Evolutionary conservation across 1,284 basidiomycete genomes (phyloP), one percentile per base, ranked within the genome.

Genomic region (Termitomyces sp.): DNA sequence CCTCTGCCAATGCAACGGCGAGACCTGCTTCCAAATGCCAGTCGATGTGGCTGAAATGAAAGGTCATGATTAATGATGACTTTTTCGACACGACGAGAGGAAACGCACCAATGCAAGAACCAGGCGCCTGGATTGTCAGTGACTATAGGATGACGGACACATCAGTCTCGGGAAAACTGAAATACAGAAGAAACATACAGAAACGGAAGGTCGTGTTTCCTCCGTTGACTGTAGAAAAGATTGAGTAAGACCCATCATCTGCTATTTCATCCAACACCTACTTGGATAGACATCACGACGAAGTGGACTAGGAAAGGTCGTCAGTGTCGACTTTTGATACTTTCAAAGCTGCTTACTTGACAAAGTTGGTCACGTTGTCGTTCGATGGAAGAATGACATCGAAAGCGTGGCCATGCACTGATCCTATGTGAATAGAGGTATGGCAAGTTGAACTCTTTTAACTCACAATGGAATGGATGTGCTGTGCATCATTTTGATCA

Each of bases 11-110:
- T 11, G 68, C 69, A 49, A 72, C 60, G 5, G 70, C 70, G 14
- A 72, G 64, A 16, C 70, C 69, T 31, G 66, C 68, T 62, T 72
- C 70, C 52, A 72, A 53, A 57, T 72, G 70, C 68, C 69, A 71
- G 51, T 72, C 70, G 33, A 71, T 69, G 57, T 70, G 69, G 43
- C 67, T 68, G 33, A 5, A 30, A 26, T 10, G 33, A 5, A 30
- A 26, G 11, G 5, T 31, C 11, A 7, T 18, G 4, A 24, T 26
- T 55, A n/a, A 59, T 45, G 5, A 44, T 26, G 28, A 38, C 18
- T 14, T 35, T 13, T 21, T 21, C n/a, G 38, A 47, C 18, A 14
- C 37, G 38, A n/a, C 5, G 18, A 48, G 40, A 30, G 24, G 8
- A 16, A 41, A 46, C 64, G 28, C 43, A 70, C 67, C 70, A 72